Base-by-base conservation (phyloP, 306 rosid genomes). In the Urtica urens region DNA sequence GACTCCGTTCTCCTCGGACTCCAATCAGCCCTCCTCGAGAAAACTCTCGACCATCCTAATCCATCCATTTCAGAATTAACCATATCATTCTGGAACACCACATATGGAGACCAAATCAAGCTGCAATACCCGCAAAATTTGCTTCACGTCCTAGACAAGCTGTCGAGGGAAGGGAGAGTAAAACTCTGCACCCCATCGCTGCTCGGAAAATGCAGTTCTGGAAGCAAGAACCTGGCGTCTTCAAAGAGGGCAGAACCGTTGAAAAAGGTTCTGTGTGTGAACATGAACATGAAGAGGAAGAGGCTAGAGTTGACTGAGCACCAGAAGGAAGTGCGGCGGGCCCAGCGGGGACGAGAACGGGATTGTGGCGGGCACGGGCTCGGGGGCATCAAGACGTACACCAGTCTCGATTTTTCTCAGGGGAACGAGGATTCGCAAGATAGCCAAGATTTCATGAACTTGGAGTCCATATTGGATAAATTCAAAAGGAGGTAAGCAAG, bases 301-400 rank as follows among this genome's bases (percentile, higher is more conserved):
- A 73, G 71, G 67, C 39, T 65, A 6, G 87, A 83, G 49, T 43
- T 76, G 39, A 87, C 94, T 0, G 81, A 83, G 60, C 94, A 74
- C 78, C 87, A 87, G 49, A 80, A 64, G 78, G 94, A 88, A 69
- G 86, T 80, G 3, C 60, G 76, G 61, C 51, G 80, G 53, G 94
- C 94, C 6, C 94, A 88, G 21, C 83, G 72, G 72, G 94, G 93
- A 43, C 74, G 66, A 71, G 75, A 64, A 24, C 57, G 70, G 66
- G 86, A 83, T 44, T 63, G 46, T 27, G 76, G 70, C 27, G 80
- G 96, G 21, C 93, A 78, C 20, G 95, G 90, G 66, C 81, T 75
- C 0, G 96, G 96, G 27, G 56, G 56, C 10, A 51, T 81, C 51
- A 53, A 67, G 65, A 88, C 93, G 38, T 80, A 80, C 58, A 83